Evolutionary conservation across 1,284 basidiomycete genomes (phyloP).

Genomic region (Tylopilus microsporus): DNA sequence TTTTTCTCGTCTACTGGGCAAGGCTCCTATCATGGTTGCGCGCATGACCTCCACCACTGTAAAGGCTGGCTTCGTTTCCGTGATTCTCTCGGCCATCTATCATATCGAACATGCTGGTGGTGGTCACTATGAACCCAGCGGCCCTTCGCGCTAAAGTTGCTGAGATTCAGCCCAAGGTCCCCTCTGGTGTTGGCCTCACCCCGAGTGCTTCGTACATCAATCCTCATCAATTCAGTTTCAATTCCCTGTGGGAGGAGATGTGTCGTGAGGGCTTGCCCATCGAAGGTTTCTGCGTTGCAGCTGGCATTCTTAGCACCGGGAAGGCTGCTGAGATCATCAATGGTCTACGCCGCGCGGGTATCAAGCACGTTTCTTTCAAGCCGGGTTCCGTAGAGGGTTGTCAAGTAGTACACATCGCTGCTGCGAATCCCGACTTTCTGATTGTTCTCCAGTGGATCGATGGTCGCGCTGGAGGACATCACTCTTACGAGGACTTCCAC

Average conservation of each 20-base stretch:
- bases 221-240: slow-evolving; percentile 95
- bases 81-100: slow-evolving; percentile 89
- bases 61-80: slow-evolving; percentile 86
- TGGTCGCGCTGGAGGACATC: slow-evolving; percentile 97
- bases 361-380: slow-evolving; percentile 96
- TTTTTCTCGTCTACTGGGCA: slow-evolving; percentile 91
- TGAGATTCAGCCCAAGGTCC: slow-evolving; percentile 81
- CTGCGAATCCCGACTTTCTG: slow-evolving; percentile 91
- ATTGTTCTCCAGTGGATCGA: slow-evolving; percentile 99
- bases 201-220: slow-evolving; percentile 98
- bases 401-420: slow-evolving; percentile 94
- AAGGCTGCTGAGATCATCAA: slow-evolving; percentile 92
- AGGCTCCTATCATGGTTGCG: slow-evolving; percentile 97
- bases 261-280: slow-evolving; percentile 90
- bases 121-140: slow-evolving; percentile 86
- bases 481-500: slow-evolving; percentile 98
- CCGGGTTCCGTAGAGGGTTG: slow-evolving; percentile 95
- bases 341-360: slow-evolving; percentile 71
- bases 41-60: slow-evolving; percentile 98
- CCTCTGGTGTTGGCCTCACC: slow-evolving; percentile 86
- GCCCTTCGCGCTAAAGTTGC: slow-evolving; percentile 86
- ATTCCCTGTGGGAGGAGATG: slow-evolving; percentile 98
- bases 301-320: slow-evolving; percentile 89
- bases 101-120: slow-evolving; percentile 97
- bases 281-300: slow-evolving; percentile 97